Evolutionary conservation across 371 early-diverging fungal species (phyloP).

Genomic region (Mortierella sp.): DNA sequence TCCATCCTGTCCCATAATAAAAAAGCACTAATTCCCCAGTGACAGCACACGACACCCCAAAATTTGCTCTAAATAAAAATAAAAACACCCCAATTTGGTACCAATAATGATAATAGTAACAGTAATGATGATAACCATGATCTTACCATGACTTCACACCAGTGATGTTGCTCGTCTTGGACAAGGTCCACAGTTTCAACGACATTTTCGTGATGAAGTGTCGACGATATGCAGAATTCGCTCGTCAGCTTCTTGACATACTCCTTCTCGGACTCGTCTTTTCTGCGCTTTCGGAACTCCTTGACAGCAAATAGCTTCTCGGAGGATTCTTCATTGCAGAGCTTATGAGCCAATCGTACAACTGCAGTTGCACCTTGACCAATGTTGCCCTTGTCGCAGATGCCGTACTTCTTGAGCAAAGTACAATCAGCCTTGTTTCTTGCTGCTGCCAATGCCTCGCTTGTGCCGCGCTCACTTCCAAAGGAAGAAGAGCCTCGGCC

Average conservation of each 20-base stretch:
- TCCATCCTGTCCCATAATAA: too few relatives aligned
- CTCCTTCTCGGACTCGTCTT: slow-evolving; percentile 87
- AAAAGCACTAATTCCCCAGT: too few relatives aligned
- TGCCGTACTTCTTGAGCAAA: slow-evolving; percentile 79
- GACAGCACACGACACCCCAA: too few relatives aligned
- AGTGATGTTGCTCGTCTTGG: slow-evolving; percentile 83
- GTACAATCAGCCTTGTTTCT: slow-evolving; percentile 43
- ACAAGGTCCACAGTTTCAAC: slow-evolving; percentile 94
- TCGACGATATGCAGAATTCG: slow-evolving; percentile 94
- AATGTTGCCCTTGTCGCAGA: slow-evolving; percentile 82
- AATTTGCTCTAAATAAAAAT: too few relatives aligned
- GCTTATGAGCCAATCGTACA: slow-evolving; percentile 86
- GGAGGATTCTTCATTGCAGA: slow-evolving; percentile 50
- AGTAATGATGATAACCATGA: too few relatives aligned
- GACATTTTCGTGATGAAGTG: slow-evolving; percentile 88
- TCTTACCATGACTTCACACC: slow-evolving; percentile 94
- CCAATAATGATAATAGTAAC: too few relatives aligned
- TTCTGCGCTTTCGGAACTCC: slow-evolving; percentile 89
- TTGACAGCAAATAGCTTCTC: slow-evolving; percentile 92
- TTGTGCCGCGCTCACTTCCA: slow-evolving; percentile 31
- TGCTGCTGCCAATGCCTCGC: slow-evolving; percentile 5
- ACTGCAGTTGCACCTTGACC: slow-evolving; percentile 95
- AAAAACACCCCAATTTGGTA: too few relatives aligned
- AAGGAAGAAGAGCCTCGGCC: slow-evolving; percentile 26
- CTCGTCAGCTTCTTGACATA: slow-evolving; percentile 91